Base-by-base conservation (phyloP, 129 eudicot species). In the Escallonia herrerae region DNA sequence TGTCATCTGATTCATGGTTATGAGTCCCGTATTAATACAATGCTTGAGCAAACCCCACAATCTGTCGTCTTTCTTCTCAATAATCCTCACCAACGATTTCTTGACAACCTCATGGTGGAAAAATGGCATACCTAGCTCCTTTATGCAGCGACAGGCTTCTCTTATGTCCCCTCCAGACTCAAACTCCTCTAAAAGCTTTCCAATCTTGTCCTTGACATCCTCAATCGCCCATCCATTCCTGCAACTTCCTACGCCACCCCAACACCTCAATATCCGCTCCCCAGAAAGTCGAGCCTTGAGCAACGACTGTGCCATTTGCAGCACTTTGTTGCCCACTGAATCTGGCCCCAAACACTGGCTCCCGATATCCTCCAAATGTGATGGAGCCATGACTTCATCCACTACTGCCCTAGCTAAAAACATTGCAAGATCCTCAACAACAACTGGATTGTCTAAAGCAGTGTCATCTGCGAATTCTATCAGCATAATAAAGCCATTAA, bases 81-180 rank as follows among this genome's bases (percentile, higher is more conserved):
- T 87, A 12, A 85, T 62, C 2, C 63, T 72, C 66, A 91, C 95
- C 51, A 91, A 60, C 22, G 90, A 77, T 74, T 85, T 91, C 75
- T 91, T 91, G 43, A 91, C 96, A n/a, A 91, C 95, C 76, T 91
- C 97, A 44, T 91, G 97, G 67, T 87, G 90, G n/a, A 85, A 91
- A 58, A 91, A 91, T 2, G 97, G 91, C 97, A 91, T 91, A 15
- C 95, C 88, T 9, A 91, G 53, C 55, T 91, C 97, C 64, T 79
- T 87, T 63, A 91, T 86, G 77, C 97, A 91, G 2, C 89, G 67
- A 47, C 83, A 91, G 13, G 97, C 97, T 69, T 91, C 97, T 3
- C 76, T 75, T 43, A 68, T 72, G 48, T 73, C 97, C 13, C 97
- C 97, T 9, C 97, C 97, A 6, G 90, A 82, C 76, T 81, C 97